Evolutionary conservation across 345 rosid genomes (phyloP), one percentile per base, ranked within the genome.

Genomic region (Eucalyptus pumila): DNA sequence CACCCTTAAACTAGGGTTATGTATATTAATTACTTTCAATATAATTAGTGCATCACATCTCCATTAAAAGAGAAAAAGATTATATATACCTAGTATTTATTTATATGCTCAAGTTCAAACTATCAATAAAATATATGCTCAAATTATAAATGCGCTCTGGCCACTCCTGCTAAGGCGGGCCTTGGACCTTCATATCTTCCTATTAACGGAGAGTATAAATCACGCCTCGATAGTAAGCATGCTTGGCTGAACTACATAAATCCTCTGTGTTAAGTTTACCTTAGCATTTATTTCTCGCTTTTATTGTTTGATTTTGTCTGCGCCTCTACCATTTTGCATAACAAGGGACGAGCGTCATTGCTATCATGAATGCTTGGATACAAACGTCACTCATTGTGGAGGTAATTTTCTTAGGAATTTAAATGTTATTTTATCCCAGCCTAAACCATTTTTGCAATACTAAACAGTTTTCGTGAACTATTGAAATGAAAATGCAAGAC

Each of bases 151-250:
- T 2, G 2, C 26, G 8, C 58, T 52, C 0, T 52, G 4, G 11
- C 58, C 26, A 2, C 24, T 52, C 11, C 11, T 1, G 0, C 58
- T 52, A 52, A 52, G 26, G 10, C 0, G 1, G 0, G 2, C 58
- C 56, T 1, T 2, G 24, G 24, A 52, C 10, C 24, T 4, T 52
- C 1, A 8, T 19, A 0, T 19, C 11, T 19, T 52, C 58, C 58
- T 52, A 52, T 19, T 0, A 52, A 52, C 4, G 26, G 58, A 52
- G 0, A 52, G 24, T 19, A 52, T 52, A 52, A 52, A 52, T 52
- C 58, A 52, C 5, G 0, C 58, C 11, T 19, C 5, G 0, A 19
- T 52, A 19, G 26, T 52, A 52, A 62, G 2, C 23, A 67, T 17
- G 42, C 6, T 8, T 4, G 7, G 0, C 2, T 3, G 0, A 67